Base-by-base conservation (phyloP, 176 grass and related monocot species). In the Canna indica region DNA sequence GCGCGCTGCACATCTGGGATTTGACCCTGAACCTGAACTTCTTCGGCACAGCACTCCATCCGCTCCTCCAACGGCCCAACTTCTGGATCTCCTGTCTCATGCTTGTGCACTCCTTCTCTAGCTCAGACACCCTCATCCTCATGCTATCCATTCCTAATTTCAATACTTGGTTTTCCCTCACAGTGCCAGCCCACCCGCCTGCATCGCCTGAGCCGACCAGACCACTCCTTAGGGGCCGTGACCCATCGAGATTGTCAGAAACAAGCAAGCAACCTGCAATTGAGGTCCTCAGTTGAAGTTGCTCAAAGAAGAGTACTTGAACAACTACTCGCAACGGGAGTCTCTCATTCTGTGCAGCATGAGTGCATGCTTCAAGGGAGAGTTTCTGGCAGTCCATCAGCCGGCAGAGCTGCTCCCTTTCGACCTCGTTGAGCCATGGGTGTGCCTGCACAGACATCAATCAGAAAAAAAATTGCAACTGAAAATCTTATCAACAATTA, bases 301-400 rank as follows among this genome's bases (percentile, higher is more conserved):
- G 68, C 45, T 70, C 68, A 27, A 70, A 70, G 46, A 70, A 70
- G 45, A 70, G 68, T 12, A 70, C 68, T 70, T 70, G 68, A 22
- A 70, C 68, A 15, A 70, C 68, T 48, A 70, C 41, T 50, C 68
- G 12, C 9, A 70, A 18, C 29, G 68, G 68, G 8, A 70, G 68
- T 29, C 68, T 50, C 38, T 70, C 68, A 17, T 70, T 70, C 7
- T 70, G 68, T 31, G 68, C 68, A 15, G 68, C 68, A 9, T 70
- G 68, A 48, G 68, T 70, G 68, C 68, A 70, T 25, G 68, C 68
- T 70, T 70, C 68, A 10, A 70, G 17, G 46, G 68, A 70, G 68
- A 70, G 68, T 32, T 70, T 70, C 68, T 70, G 68, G 41, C 68
- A 70, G 46, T 70, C 68, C 68, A 70, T 70, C 68, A 70, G 46